Percentiles rank a stretch among this genome's conserved stretches.
Conservation (phyloP, 169 alveolate species). For the Plasmodium coatneyi region DNA sequence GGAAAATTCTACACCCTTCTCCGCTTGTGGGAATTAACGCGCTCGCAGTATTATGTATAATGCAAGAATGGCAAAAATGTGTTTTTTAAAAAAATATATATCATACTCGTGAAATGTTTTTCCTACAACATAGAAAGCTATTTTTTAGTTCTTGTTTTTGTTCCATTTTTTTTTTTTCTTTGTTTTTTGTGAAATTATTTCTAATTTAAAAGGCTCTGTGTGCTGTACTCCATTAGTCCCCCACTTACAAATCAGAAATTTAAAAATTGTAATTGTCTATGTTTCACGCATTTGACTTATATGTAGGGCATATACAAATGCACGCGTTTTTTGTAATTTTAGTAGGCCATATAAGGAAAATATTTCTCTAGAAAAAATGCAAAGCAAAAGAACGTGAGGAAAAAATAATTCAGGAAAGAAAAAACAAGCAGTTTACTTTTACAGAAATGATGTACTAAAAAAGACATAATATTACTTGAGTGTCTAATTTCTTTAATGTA, state of each 20-base stretch:
- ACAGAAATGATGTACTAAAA: not conserved
- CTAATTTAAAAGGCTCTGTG: not conserved
- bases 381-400: not conserved
- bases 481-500: not conserved
- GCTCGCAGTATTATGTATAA: not conserved
- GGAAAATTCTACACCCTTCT: conserved; percentile 14
- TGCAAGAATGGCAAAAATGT: not conserved
- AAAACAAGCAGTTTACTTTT: conserved; percentile 4
- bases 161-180: not conserved
- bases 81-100: conserved; percentile 5
- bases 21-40: not conserved
- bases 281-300: not conserved
- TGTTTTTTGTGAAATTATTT: not conserved
- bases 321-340: conserved; percentile 12
- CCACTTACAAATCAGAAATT: not conserved
- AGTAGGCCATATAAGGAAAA: conserved; percentile 2
- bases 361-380: conserved; percentile 16
- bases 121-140: not conserved
- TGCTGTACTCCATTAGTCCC: not conserved
- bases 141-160: not conserved
- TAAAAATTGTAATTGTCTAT: conserved; percentile 4
- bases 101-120: not conserved
- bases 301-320: not conserved
- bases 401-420: conserved; percentile 6
- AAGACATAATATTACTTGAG: not conserved